Conservation (phyloP, 2,329 filamentous ascomycete species). For the Escovopsis sp. region DNA sequence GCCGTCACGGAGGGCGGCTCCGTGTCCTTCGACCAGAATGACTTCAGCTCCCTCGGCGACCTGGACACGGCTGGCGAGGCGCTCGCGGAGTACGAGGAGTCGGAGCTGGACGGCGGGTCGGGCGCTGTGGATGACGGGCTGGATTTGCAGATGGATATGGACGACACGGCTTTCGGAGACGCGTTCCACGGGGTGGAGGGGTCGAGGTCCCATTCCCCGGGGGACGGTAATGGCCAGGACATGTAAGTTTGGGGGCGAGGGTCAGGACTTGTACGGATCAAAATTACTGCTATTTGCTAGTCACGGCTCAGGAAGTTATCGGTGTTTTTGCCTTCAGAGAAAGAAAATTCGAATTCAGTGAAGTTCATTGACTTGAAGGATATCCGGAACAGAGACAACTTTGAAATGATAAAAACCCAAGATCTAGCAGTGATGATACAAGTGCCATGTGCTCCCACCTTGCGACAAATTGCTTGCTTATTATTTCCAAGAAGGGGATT, state of each 20-base stretch:
- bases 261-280: conserved; percentile 6
- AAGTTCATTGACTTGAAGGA: no score
- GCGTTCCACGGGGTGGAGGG: conserved; percentile 54
- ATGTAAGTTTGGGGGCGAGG: conserved; percentile 13
- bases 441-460: no score
- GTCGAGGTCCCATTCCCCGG: conserved; percentile 18
- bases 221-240: conserved; percentile 18
- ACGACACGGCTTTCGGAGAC: conserved; percentile 72
- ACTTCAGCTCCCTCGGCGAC: conserved; percentile 50
- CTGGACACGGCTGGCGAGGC: conserved; percentile 60
- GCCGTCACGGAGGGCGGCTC: conserved; percentile 27
- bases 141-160: conserved; percentile 53
- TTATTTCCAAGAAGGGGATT: not conserved
- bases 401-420: no score
- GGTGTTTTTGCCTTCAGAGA: no score
- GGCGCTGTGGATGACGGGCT: conserved; percentile 39
- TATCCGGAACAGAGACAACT: no score
- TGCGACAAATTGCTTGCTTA: no score
- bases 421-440: no score
- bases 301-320: no score
- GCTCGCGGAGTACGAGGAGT: conserved; percentile 49
- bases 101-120: conserved; percentile 30
- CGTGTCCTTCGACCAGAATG: conserved; percentile 37
- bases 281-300: no score
- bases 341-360: no score